Base-by-base conservation (phyloP, 2,329 filamentous ascomycete species). In the Fusarium cicatricum region DNA sequence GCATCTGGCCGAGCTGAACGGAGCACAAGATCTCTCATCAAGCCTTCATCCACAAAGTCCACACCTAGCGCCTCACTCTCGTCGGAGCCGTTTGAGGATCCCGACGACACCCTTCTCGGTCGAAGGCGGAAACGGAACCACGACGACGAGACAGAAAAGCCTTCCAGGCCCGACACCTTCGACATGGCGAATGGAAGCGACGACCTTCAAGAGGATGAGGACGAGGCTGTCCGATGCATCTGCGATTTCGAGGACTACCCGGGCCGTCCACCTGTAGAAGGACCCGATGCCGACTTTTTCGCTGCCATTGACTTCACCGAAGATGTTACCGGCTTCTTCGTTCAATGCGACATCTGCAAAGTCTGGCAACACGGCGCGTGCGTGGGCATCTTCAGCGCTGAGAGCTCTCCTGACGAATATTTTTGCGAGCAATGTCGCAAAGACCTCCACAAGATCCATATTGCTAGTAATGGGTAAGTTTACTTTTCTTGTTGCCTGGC, bases 301-400 rank as follows among this genome's bases (percentile, higher is more conserved):
- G 76, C 82, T 74, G 75, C 82, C 74, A 77, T 87, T 78, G 78
- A 87, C 61, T 81, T 91, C 60, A 86, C 88, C 28, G 92, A 97
- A 70, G 94, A 98, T 64, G 84, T 94, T 64, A 95, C 94, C 38
- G 94, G 93, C 46, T 90, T 98, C 76, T 99, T 97, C 77, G 93
- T 99, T 65, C 94, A 98, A 80, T 99, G 95, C 83, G 95, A 98
- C 77, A 83, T 91, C 62, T 99, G 95, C 81, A 96, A 96, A 74
- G 95, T 98, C 61, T 99, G 94, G 95, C 95, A 99, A 75, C 95
- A 99, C 74, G 95, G 95, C 69, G 94, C 93, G 57, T 99, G 95
- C 72, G 94, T 99, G 55, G 94, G 95, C 57, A 97, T 99, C 70
- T 92, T 96, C 79, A 95, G 95, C 66, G 94, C 97, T 75, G 89